These are phyloP conservation scores for Solanum rostratum DNA, from an alignment of 257 asterid genomes.

Conservation along the genomic window DNA sequence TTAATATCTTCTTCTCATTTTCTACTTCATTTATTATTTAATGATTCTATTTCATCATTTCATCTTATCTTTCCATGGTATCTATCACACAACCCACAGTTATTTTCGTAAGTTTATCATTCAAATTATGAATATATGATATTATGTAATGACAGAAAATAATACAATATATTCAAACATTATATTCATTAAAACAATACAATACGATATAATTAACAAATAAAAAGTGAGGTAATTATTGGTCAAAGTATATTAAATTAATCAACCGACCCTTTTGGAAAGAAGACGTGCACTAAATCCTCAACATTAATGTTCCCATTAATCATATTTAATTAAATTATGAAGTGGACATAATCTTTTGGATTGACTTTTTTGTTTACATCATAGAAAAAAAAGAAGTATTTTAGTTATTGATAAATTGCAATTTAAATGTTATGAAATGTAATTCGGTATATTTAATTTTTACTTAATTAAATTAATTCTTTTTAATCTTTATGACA, in stretches of 20 bases:
- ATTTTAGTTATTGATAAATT: background rate
- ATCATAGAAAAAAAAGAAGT: too few relatives aligned
- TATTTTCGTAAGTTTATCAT: too few relatives aligned
- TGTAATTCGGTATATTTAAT: background rate
- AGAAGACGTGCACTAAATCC: background rate
- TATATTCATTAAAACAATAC: too few relatives aligned
- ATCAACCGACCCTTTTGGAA: background rate
- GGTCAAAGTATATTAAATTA: background rate
- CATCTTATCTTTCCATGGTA: too few relatives aligned
- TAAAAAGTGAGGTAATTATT: background rate
- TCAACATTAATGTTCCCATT: background rate
- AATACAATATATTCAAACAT: too few relatives aligned
- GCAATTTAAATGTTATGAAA: background rate
- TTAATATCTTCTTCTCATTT: too few relatives aligned
- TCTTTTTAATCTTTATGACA: too few relatives aligned
- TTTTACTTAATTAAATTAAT: background rate
- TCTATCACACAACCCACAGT: too few relatives aligned
- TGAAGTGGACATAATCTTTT: background rate
- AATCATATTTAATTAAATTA: background rate
- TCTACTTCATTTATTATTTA: too few relatives aligned
- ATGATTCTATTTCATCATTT: too few relatives aligned
- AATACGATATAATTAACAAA: too few relatives aligned
- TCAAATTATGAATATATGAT: too few relatives aligned
- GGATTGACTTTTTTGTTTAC: background rate
- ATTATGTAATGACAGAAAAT: fast-evolving